Evolutionary conservation across 257 asterid genomes (phyloP).

Genomic region (Solanum lignicaule): DNA sequence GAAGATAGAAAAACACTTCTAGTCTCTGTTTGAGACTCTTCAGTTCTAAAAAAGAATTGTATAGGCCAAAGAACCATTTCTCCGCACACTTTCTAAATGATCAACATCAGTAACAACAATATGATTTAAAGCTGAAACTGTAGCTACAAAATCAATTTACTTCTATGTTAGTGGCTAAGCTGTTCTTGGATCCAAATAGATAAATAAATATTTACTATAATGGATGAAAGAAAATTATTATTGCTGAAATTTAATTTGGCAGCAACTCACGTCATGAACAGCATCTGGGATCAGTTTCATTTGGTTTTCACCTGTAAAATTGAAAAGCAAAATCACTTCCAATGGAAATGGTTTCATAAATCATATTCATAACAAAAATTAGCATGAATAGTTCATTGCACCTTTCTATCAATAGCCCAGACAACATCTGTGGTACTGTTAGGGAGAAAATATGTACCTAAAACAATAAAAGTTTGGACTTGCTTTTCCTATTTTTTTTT

Average conservation of each 20-base stretch:
- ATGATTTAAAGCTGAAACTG: not conserved
- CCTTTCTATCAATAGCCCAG: not conserved
- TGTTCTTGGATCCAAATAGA: not conserved
- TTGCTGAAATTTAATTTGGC: not conserved
- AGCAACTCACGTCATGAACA: slow-evolving; percentile 37
- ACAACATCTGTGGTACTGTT: not conserved
- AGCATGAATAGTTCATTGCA: not conserved
- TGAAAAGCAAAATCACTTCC: not conserved
- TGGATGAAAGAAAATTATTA: not conserved
- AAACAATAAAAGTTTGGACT: not conserved
- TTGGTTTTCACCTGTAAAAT: slow-evolving; percentile 44
- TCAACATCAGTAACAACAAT: not conserved
- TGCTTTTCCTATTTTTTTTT: not conserved
- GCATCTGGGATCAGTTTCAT: slow-evolving; percentile 41
- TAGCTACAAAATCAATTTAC: not conserved
- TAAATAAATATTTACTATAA: not conserved
- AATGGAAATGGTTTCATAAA: not conserved
- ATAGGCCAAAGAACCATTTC: no score
- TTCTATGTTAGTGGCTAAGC: not conserved
- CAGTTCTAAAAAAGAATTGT: not conserved
- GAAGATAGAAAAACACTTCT: not conserved
- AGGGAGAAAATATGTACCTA: not conserved
- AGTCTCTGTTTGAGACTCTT: not conserved
- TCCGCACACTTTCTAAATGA: not conserved
- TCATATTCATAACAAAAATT: not conserved